These are phyloP conservation scores for Tetracladium maxilliforme DNA, from an alignment of 2,329 filamentous ascomycete species.

Conservation along the genomic window DNA sequence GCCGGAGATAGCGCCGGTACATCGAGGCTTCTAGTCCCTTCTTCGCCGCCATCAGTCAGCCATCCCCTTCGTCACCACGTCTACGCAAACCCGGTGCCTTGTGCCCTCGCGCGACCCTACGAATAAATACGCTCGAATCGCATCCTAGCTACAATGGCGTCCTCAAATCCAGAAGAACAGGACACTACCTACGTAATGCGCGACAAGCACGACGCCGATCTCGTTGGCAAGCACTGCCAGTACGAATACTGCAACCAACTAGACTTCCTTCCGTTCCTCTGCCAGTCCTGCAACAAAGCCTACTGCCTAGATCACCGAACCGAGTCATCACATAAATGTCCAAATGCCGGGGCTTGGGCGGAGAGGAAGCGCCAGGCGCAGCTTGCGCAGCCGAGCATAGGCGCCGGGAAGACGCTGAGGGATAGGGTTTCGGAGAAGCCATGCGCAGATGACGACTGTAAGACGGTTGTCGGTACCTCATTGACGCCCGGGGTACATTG, in stretches of 20 bases:
- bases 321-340: slow-evolving; percentile 64
- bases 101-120: too few relatives aligned
- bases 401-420: slow-evolving; percentile 34
- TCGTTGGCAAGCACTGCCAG: slow-evolving; percentile 85
- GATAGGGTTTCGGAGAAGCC: slow-evolving; percentile 47
- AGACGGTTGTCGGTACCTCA: slow-evolving; percentile 55
- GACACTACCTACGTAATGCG: slow-evolving; percentile 53
- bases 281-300: slow-evolving; percentile 71
- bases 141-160: slow-evolving; percentile 38
- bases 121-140: too few relatives aligned
- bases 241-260: slow-evolving; percentile 84
- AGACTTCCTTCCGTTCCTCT: slow-evolving; percentile 90
- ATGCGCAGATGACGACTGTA: slow-evolving; percentile 52
- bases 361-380: slow-evolving; percentile 37
- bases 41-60: too few relatives aligned
- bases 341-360: slow-evolving; percentile 46
- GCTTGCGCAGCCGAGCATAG: slow-evolving; percentile 35
- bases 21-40: too few relatives aligned
- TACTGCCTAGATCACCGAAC: slow-evolving; percentile 91
- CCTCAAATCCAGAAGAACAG: slow-evolving; percentile 24
- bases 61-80: too few relatives aligned
- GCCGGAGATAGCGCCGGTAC: too few relatives aligned
- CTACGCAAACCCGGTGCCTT: too few relatives aligned
- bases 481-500: slow-evolving; percentile 57
- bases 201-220: slow-evolving; percentile 63